Base-by-base conservation (phyloP, 768 basidiomycete genomes). In the Gyrodon lividus region DNA sequence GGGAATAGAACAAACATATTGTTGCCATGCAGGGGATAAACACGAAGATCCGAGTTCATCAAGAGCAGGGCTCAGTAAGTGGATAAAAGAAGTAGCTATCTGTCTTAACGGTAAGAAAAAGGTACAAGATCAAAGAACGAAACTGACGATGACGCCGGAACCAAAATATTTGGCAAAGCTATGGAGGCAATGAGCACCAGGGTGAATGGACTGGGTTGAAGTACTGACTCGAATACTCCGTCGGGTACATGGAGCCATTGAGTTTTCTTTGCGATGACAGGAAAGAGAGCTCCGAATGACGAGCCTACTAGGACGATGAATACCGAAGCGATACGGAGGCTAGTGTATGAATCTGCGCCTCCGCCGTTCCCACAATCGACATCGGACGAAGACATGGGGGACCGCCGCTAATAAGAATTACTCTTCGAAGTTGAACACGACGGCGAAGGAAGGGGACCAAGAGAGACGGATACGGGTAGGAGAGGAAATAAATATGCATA, bases 111-210 rank as follows among this genome's bases (percentile, higher is more conserved):
- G 37, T 55, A 8, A 54, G 31, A 19, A 42, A 30, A 9, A 31
- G 19, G 17, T 26, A 35, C 20, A 12, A 22, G 34, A n/a, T 14
- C 0, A 39, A 58, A 10, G 14, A 26, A 34, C 16, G 6, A 34
- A 14, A 73, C 85, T 59, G 51, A 89, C 88, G 59, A 92, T 91
- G 43, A 92, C 88, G 22, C 92, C 92, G 13, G 89, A 92, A 23
- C 92, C 92, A 69, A 95, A 94, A 67, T 87, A 92, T 69, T 92
- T 93, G 28, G 89, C 86, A 65, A 93, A 90, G 45, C 87, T 89
- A 51, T 17, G 20, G 16, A 37, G 8, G 26, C 23, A 41, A 48
- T 62, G 10, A 61, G 46, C 3, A 56, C 9, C n/a, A 22, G 23
- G 46, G 16, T 16, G 26, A 6, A 13, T 2, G 14, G 4, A 23